Conservation (phyloP, 345 rosid genomes). For the thale cress (Arabidopsis thaliana) region TAIR10.1 NC_003075.7:6309501-6310000, state of each 20-base stretch:
- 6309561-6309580: background rate
- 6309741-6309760: background rate
- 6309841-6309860: background rate
- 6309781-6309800: slow-evolving; percentile 16
- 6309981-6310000: no score
- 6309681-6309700: slow-evolving; percentile 67
- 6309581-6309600: slow-evolving; percentile 21
- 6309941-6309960: no score
- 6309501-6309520: slow-evolving; percentile 5
- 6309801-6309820: background rate
- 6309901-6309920: no score
- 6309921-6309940: no score
- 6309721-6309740: background rate
- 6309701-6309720: slow-evolving; percentile 55
- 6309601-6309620: slow-evolving; percentile 58
- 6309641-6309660: slow-evolving; percentile 62
- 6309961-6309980: background rate
- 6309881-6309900: no score
- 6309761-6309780: background rate
- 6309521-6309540: slow-evolving; percentile 6
- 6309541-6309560: background rate
- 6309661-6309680: slow-evolving; percentile 70
- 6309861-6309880: background rate
- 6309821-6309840: slow-evolving; percentile 4
- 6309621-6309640: slow-evolving; percentile 60